Base-by-base conservation (phyloP, 2,329 filamentous ascomycete genomes). In the Elsinoe arachidis region DNA sequence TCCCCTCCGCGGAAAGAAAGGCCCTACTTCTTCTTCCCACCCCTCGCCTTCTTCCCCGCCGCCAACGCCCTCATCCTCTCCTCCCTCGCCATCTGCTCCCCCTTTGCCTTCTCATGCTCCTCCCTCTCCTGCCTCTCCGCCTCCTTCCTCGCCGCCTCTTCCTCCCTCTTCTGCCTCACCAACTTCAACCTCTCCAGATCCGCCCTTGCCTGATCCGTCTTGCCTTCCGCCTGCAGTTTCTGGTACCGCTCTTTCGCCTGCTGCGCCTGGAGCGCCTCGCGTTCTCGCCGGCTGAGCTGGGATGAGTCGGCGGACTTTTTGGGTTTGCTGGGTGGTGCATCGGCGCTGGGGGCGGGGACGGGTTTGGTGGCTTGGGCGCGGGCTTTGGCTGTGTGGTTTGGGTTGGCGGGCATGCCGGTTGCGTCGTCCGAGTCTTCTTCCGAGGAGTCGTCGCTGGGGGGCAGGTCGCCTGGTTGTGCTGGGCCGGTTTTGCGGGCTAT, bases 191-290 rank as follows among this genome's bases (percentile, higher is more conserved):
- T 82, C 59, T 90, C 92, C 64, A 97, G 69, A 73, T 99, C 93
- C 4, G 88, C 86, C 70, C 89, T 87, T 49, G 92, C 91, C 78
- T 96, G 88, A 60, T 99, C 93, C 44, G 93, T 97, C 83, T 97
- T 97, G 67, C 92, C 92, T 68, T 90, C 87, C 58, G 90, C 88
- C 68, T 96, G 92, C 66, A 96, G 73, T 75, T 95, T 95, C 78
- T 90, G 82, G 69, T 96, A 96, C 64, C 85, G 81, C 77, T 96
- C 91, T 72, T 90, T 91, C 30, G 89, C 90, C 70, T 92, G 87
- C 61, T 87, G 85, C 1, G 91, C 91, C 74, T 96, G 87, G 34
- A 93, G 68, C 2, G 91, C 88, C 76, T 97, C 86, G 17, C 84
- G 76, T 75, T 88, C 86, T 30, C 83, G 79, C 52, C 86, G 78